Evolutionary conservation across 306 rosid genomes (phyloP), one percentile per base, ranked within the genome.

Genomic region (Ziziphus jujuba): DNA sequence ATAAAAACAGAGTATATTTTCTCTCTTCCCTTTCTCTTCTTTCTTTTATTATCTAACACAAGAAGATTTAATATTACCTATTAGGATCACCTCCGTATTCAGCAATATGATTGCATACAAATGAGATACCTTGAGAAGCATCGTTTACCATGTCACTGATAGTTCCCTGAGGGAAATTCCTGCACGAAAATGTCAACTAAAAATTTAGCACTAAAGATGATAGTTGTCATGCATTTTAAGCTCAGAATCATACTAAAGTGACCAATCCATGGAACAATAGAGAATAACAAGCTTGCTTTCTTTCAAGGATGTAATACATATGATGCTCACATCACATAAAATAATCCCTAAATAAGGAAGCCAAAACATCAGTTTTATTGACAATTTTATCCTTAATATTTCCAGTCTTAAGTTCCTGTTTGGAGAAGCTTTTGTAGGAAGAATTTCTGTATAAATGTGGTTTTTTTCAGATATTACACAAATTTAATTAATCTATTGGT

Each of bases 151-250:
- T 89, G 72, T 87, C 93, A 78, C 96, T 74, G 33, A 92, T 89
- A 65, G 97, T 92, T 68, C 93, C 98, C 72, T 90, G 98, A 33
- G 98, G 98, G 60, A 92, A 92, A 82, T 92, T 92, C 80, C 98
- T 92, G 81, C 82, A 69, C 36, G 68, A 70, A 64, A 34, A 75
- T 47, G 47, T 25, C 62, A 49, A 28, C 49, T 9, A 45, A 8
- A 70, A 61, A 15, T 33, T 77, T 48, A 69, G 19, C 15, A 38
- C 48, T 61, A 61, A 57, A 59, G 25, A 40, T 19, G 33, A 20
- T 57, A 66, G 16, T 9, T 35, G 63, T 31, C 53, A 75, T 52
- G 58, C 53, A 16, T 3, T n/a, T 64, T 34, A 64, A 63, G 69
- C 45, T 44, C 19, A 25, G 48, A 40, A 56, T 56, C 36, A 61